Conservation (phyloP, 2,329 filamentous ascomycete species). For the Nemania abortiva region DNA sequence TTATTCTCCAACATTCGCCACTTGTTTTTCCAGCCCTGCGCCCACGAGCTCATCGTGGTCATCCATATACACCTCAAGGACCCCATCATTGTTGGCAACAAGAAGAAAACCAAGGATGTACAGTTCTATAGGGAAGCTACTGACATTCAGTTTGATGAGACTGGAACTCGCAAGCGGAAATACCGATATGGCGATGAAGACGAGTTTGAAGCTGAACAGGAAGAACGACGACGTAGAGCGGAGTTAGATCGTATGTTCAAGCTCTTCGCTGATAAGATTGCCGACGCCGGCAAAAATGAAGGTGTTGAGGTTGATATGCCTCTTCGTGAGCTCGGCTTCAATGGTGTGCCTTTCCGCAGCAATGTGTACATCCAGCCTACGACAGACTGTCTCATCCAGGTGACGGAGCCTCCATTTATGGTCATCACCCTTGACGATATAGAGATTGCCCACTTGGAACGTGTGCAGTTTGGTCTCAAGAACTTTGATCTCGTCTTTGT, state of each 20-base stretch:
- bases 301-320: conserved; percentile 95
- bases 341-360: conserved; percentile 93
- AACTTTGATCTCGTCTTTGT: conserved; percentile 99
- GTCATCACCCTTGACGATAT: conserved; percentile 96
- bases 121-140: conserved; percentile 99
- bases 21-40: conserved; percentile 97
- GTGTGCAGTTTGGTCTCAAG: conserved; percentile 96
- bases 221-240: conserved; percentile 90
- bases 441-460: conserved; percentile 94
- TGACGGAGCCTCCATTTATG: conserved; percentile 97
- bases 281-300: conserved; percentile 92
- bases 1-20: conserved; percentile 99
- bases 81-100: conserved; percentile 96
- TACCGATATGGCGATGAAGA: conserved; percentile 98
- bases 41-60: conserved; percentile 95
- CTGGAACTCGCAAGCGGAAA: conserved; percentile 96
- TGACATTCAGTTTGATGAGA: conserved; percentile 98
- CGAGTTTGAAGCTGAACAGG: conserved; percentile 98
- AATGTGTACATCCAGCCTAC: conserved; percentile 97
- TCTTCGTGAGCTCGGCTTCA: conserved; percentile 95
- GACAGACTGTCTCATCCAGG: conserved; percentile 95
- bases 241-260: conserved; percentile 97
- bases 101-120: conserved; percentile 98
- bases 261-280: conserved; percentile 95
- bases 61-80: conserved; percentile 99